phyloP scores from a whole-genome alignment of 2,329 filamentous ascomycete genomes.

The Aureobasidium sp. region DNA sequence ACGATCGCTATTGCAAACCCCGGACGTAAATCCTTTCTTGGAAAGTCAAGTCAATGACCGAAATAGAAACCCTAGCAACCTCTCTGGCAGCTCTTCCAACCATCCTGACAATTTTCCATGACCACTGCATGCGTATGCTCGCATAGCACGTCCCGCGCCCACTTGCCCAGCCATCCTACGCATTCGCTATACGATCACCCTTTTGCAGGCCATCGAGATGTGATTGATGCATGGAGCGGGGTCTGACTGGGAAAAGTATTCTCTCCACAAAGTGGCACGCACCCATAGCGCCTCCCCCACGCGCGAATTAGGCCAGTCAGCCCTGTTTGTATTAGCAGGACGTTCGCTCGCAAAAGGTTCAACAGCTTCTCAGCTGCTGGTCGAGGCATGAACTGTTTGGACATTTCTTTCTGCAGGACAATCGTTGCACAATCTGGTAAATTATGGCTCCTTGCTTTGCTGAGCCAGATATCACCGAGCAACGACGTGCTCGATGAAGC shows the following conservation, averaged over 20 bases:
- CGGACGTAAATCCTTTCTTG: conserved; percentile 5
- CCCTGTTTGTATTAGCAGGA: neutral
- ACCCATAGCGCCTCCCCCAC: neutral
- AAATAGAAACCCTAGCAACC: conserved; percentile 8
- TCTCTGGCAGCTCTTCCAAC: neutral
- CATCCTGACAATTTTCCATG: conserved; percentile 1
- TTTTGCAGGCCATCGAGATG: conserved; percentile 2
- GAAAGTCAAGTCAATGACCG: conserved; percentile 5
- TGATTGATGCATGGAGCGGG: conserved; percentile 2
- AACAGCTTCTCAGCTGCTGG: neutral
- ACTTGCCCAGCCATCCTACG: conserved; percentile 10
- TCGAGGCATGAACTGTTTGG: neutral
- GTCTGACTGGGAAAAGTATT: neutral
- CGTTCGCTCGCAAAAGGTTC: neutral
- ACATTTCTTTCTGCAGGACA: neutral
- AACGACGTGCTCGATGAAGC: conserved; percentile 2
- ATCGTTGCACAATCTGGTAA: neutral
- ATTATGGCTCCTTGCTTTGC: neutral
- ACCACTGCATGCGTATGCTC: conserved; percentile 11
- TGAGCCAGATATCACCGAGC: neutral
- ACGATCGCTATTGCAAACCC: neutral
- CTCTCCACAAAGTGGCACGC: conserved; percentile 13
- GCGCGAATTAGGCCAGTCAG: conserved; percentile 5
- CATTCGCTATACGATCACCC: neutral
- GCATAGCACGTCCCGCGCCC: conserved; percentile 3